Evolutionary conservation across 768 basidiomycete species (phyloP).

Genomic region (Rhizopogon rudus): DNA sequence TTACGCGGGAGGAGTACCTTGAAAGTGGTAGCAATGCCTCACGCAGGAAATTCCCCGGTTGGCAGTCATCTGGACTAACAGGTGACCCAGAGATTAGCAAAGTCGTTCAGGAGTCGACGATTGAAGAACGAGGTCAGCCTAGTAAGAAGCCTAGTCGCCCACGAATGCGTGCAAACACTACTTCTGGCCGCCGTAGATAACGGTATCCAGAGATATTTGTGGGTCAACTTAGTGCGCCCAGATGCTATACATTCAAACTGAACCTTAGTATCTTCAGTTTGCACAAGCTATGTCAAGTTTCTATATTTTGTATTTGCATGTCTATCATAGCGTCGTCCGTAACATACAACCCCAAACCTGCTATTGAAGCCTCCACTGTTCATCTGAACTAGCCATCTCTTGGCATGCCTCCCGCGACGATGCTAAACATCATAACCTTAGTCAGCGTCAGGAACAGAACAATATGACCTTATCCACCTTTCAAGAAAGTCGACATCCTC

Average conservation of each 20-base stretch:
- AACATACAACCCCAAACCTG: conserved; percentile 17
- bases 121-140: conserved; percentile 17
- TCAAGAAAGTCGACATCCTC: conserved; percentile 20
- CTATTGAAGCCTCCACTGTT: not conserved
- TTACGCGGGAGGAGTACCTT: conserved; percentile 79
- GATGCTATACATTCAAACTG: not conserved
- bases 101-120: conserved; percentile 10
- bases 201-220: not conserved
- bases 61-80: conserved; percentile 34
- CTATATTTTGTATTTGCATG: conserved; percentile 16
- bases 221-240: not conserved
- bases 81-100: conserved; percentile 20
- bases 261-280: not conserved
- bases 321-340: conserved; percentile 25
- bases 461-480: conserved; percentile 7
- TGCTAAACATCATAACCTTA: not conserved
- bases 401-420: conserved; percentile 1
- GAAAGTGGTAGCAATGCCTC: conserved; percentile 77
- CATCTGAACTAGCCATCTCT: conserved; percentile 1
- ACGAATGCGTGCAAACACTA: conserved; percentile 16
- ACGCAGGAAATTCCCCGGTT: conserved; percentile 68
- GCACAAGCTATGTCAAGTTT: not conserved
- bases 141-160: conserved; percentile 23
- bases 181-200: conserved; percentile 25
- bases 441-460: not conserved